phyloP scores from a whole-genome alignment of 1,284 basidiomycete genomes.

The Blastosporella zonata region DNA sequence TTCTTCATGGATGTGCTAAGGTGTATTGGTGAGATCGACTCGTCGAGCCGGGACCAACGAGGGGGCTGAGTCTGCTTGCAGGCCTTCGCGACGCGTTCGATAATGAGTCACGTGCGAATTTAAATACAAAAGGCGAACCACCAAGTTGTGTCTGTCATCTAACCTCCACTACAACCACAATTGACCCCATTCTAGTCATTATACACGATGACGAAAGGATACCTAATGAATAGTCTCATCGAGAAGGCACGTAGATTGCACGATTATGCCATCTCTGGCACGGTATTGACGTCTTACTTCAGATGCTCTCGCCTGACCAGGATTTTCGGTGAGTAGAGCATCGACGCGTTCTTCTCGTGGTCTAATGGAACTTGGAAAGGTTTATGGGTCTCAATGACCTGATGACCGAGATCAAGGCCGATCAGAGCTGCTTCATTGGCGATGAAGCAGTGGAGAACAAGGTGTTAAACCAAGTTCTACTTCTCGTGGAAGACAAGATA shows the following conservation, averaged over 20 bases:
- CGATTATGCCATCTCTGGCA: not conserved
- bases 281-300: slow-evolving; percentile 7
- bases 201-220: slow-evolving; percentile 69
- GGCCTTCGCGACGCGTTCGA: not conserved
- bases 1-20: no score
- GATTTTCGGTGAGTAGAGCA: slow-evolving; percentile 62
- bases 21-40: no score
- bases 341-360: slow-evolving; percentile 25
- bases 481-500: slow-evolving; percentile 88
- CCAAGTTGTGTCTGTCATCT: not conserved
- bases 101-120: not conserved
- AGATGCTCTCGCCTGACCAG: slow-evolving; percentile 85
- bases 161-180: slow-evolving; percentile 1
- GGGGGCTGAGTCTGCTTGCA: no score
- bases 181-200: slow-evolving; percentile 1
- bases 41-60: no score
- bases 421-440: slow-evolving; percentile 65
- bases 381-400: slow-evolving; percentile 95
- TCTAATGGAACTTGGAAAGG: slow-evolving; percentile 38
- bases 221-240: slow-evolving; percentile 75
- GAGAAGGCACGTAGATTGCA: slow-evolving; percentile 55
- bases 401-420: slow-evolving; percentile 79
- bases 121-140: not conserved
- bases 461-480: slow-evolving; percentile 76
- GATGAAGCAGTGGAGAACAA: slow-evolving; percentile 84